phyloP scores from a whole-genome alignment of 2,329 filamentous ascomycete species.

The Thyridium curvatum region DNA sequence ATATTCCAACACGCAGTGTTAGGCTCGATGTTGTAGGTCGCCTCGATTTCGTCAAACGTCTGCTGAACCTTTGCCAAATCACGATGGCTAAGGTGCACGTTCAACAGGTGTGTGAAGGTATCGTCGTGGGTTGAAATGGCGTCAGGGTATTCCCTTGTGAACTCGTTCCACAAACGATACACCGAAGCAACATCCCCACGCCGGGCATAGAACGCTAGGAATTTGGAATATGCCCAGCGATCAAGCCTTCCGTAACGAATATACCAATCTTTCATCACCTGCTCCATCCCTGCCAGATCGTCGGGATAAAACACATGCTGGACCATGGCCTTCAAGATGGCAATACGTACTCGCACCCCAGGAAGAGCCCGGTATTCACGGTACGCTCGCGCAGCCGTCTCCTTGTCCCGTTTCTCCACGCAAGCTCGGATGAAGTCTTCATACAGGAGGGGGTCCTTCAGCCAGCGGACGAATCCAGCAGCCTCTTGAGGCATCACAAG shows the following conservation, averaged over 20 bases:
- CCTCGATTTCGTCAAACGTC: constrained; percentile 56
- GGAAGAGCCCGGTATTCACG: constrained; percentile 36
- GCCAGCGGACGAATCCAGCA: constrained; percentile 30
- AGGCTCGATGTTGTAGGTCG: constrained; percentile 49
- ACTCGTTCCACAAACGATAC: constrained; percentile 37
- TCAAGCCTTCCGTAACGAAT: constrained; percentile 30
- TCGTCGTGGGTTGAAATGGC: constrained; percentile 16
- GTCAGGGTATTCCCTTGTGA: constrained; percentile 22
- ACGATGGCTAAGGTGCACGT: constrained; percentile 64
- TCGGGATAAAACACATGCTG: constrained; percentile 28
- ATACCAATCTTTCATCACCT: constrained; percentile 44
- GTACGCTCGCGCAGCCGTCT: constrained; percentile 36
- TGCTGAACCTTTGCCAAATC: constrained; percentile 53
- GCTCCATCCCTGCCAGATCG: constrained; percentile 30
- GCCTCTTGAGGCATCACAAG: constrained; percentile 15
- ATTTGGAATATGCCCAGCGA: constrained; percentile 39
- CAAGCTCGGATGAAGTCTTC: constrained; percentile 33
- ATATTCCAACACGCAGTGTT: constrained; percentile 67
- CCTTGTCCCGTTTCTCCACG: constrained; percentile 17
- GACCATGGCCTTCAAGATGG: constrained; percentile 38
- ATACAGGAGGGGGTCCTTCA: constrained; percentile 32
- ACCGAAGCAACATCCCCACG: constrained; percentile 40
- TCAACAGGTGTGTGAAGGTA: constrained; percentile 54
- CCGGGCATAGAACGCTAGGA: constrained; percentile 40
- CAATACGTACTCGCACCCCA: constrained; percentile 24